phyloP scores from a whole-genome alignment of 2,329 filamentous ascomycete genomes.

The Tympanopsis confertula region DNA sequence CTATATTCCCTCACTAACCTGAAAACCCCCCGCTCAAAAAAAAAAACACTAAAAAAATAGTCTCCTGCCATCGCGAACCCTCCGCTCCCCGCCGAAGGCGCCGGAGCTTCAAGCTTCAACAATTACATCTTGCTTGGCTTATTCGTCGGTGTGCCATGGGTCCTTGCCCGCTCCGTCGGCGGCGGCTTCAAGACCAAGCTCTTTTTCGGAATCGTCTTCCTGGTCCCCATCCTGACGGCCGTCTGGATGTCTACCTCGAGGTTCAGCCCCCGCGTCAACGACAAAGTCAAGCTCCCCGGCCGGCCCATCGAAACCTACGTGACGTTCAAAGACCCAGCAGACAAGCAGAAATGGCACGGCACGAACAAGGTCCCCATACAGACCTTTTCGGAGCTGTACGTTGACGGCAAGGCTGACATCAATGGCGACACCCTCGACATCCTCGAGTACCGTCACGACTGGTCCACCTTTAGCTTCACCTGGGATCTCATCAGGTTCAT shows the following conservation, averaged over 20 bases:
- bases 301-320: background rate
- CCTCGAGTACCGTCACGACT: conserved; percentile 91
- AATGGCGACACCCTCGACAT: conserved; percentile 85
- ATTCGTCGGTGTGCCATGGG: background rate
- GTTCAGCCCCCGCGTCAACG: background rate
- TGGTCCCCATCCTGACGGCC: background rate
- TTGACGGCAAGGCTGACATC: conserved; percentile 87
- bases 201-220: background rate
- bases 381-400: conserved; percentile 97
- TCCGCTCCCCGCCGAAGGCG: background rate
- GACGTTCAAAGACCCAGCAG: conserved; percentile 29
- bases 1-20: background rate
- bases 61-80: background rate
- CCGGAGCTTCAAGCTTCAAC: background rate
- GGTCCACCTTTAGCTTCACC: conserved; percentile 91
- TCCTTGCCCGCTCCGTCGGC: background rate
- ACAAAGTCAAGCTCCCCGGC: background rate
- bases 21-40: background rate
- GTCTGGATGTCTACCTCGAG: background rate
- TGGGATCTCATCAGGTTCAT: conserved; percentile 77
- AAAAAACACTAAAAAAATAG: background rate
- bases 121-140: background rate
- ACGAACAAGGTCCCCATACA: conserved; percentile 76
- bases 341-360: conserved; percentile 59
- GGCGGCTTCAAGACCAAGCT: background rate